phyloP scores from a whole-genome alignment of 2,329 filamentous ascomycete genomes.

The Penicillium sclerotiorum region DNA sequence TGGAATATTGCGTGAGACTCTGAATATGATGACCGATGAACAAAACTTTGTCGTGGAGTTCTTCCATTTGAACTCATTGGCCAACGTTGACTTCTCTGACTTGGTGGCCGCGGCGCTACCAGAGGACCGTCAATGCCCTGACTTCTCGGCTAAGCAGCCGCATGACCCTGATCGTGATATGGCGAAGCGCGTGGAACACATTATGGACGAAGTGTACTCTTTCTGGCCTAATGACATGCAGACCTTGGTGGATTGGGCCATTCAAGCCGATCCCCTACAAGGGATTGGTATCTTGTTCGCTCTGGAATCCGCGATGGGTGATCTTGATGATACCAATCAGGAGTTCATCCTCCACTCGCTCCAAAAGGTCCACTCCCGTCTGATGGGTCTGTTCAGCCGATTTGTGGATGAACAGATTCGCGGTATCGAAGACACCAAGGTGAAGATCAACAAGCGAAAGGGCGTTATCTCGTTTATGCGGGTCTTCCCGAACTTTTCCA shows the following conservation, averaged over 20 bases:
- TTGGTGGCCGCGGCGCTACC: slow-evolving; percentile 68
- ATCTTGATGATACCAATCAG: slow-evolving; percentile 87
- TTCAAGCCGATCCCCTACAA: slow-evolving; percentile 83
- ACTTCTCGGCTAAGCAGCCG: slow-evolving; percentile 72
- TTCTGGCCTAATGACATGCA: slow-evolving; percentile 81
- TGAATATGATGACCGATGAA: slow-evolving; percentile 84
- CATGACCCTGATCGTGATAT: slow-evolving; percentile 88
- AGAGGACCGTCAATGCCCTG: slow-evolving; percentile 68
- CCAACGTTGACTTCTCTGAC: slow-evolving; percentile 81
- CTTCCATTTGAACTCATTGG: slow-evolving; percentile 88
- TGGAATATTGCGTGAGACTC: slow-evolving; percentile 76
- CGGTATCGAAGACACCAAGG: slow-evolving; percentile 96
- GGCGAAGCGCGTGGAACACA: slow-evolving; percentile 78
- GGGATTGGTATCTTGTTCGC: slow-evolving; percentile 82
- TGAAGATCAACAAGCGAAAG: slow-evolving; percentile 98
- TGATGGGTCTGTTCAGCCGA: slow-evolving; percentile 77
- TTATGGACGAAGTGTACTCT: slow-evolving; percentile 85
- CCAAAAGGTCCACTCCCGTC: slow-evolving; percentile 74
- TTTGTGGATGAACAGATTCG: slow-evolving; percentile 95
- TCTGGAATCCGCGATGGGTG: slow-evolving; percentile 75
- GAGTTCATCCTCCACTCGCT: slow-evolving; percentile 82
- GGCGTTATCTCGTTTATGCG: slow-evolving; percentile 95
- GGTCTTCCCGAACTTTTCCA: slow-evolving; percentile 85
- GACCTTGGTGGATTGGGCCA: slow-evolving; percentile 78
- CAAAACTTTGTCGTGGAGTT: slow-evolving; percentile 98